Conservation (phyloP, 2,329 filamentous ascomycete species). For the Trichoderma koningii region DNA sequence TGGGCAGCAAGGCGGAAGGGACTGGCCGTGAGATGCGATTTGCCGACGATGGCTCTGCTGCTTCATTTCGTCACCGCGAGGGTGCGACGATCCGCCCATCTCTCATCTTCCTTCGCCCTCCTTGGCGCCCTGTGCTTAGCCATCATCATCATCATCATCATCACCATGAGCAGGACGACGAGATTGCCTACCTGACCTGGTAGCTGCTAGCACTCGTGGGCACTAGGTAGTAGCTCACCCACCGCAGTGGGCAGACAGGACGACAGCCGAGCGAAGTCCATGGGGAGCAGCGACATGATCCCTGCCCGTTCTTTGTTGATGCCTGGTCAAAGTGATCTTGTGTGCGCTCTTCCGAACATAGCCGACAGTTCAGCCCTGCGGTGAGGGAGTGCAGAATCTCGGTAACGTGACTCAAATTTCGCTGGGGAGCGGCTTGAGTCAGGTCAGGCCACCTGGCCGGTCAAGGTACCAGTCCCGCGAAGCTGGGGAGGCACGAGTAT, state of each 20-base stretch:
- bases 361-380: constrained; percentile 17
- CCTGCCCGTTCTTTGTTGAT: neutral
- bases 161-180: neutral
- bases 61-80: neutral
- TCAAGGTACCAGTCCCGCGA: constrained; percentile 1
- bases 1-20: neutral
- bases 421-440: neutral
- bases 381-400: constrained; percentile 3
- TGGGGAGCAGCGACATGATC: neutral
- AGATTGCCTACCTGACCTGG: too few species aligned
- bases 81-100: constrained; percentile 10
- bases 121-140: neutral
- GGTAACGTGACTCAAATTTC: constrained; percentile 5
- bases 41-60: neutral
- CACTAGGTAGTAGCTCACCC: neutral
- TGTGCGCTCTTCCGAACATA: constrained; percentile 3
- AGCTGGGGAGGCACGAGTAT: neutral
- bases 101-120: neutral
- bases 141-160: neutral
- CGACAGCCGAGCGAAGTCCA: constrained; percentile 15
- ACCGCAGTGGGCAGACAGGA: neutral
- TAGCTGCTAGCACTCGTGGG: too few species aligned
- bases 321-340: neutral
- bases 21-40: neutral
- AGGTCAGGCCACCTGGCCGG: constrained; percentile 12